Evolutionary conservation across 495 filamentous ascomycete genomes (phyloP), one percentile per base, ranked within the genome.

Genomic region (Thermochaetoides thermophila): DNA sequence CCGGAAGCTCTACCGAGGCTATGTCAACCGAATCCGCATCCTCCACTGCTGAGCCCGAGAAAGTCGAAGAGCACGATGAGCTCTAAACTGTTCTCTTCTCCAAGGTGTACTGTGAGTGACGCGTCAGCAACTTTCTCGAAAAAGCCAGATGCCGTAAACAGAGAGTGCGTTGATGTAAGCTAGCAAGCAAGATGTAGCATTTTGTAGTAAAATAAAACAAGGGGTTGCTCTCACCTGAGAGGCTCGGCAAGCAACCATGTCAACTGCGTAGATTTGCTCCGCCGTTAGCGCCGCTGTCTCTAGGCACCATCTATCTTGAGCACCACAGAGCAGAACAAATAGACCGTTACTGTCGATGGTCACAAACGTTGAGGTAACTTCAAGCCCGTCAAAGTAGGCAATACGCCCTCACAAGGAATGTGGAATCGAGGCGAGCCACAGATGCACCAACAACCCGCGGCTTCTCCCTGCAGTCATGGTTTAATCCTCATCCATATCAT

Each of bases 401-500:
- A 4, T 15, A n/a, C n/a, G n/a, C n/a, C n/a, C n/a, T n/a, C n/a
- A n/a, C n/a, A n/a, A n/a, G n/a, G n/a, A n/a, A n/a, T n/a, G n/a
- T n/a, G n/a, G n/a, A n/a, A n/a, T n/a, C n/a, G n/a, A n/a, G n/a
- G n/a, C n/a, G n/a, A n/a, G n/a, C n/a, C n/a, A n/a, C n/a, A n/a
- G n/a, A n/a, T n/a, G n/a, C n/a, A n/a, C n/a, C n/a, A n/a, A n/a
- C n/a, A n/a, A n/a, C n/a, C n/a, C n/a, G n/a, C n/a, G n/a, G n/a
- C n/a, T n/a, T n/a, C n/a, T n/a, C n/a, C n/a, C n/a, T n/a, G n/a
- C n/a, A n/a, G n/a, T n/a, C n/a, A n/a, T 17, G 4, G 8, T 24
- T 45, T 48, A 53, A 32, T 63, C 61, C 28, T 63, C 41, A 23
- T 65, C 60, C 59, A 66, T 63, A 11, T 46, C 50, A 5, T 54